These are phyloP conservation scores for Debaryomyces sp. DNA, from an alignment of 1,139 yeast genomes.

Conservation along the genomic window DNA sequence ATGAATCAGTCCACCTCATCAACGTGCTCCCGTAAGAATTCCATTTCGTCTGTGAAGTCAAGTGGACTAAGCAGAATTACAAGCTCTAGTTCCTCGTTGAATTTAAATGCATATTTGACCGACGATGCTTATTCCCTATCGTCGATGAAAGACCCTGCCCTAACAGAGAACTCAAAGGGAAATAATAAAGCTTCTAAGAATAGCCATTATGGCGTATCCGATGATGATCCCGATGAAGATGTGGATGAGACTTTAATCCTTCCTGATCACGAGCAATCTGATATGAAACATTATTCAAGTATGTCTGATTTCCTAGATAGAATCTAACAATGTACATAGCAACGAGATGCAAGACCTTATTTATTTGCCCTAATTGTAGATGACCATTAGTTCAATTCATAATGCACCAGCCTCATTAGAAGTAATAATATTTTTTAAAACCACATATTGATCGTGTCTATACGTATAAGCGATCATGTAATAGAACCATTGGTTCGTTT, in stretches of 20 bases:
- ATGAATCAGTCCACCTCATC: slow-evolving; percentile 8
- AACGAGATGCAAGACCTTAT: background rate
- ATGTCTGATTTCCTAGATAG: slow-evolving; percentile 34
- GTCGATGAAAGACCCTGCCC: slow-evolving; percentile 9
- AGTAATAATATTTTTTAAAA: background rate
- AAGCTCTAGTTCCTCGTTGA: slow-evolving; percentile 46
- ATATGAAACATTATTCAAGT: slow-evolving; percentile 10
- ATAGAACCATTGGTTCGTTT: background rate
- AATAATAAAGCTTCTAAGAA: slow-evolving; percentile 14
- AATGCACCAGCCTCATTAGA: background rate
- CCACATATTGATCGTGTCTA: background rate
- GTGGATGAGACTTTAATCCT: slow-evolving; percentile 14
- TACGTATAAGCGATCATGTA: slow-evolving; percentile 3
- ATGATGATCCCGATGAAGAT: slow-evolving; percentile 16
- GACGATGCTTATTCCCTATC: slow-evolving; percentile 29
- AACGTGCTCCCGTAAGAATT: slow-evolving; percentile 26
- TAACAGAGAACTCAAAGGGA: background rate
- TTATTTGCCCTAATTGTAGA: background rate
- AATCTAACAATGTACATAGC: slow-evolving; percentile 11
- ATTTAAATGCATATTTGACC: slow-evolving; percentile 48
- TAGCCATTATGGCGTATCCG: slow-evolving; percentile 11
- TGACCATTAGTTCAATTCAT: background rate
- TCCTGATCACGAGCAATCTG: slow-evolving; percentile 10
- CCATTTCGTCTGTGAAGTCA: slow-evolving; percentile 23
- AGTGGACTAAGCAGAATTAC: slow-evolving; percentile 38